Evolutionary conservation across 163 green algal species (phyloP).

Genomic region (Chlamydomonas reinhardtii): DNA sequence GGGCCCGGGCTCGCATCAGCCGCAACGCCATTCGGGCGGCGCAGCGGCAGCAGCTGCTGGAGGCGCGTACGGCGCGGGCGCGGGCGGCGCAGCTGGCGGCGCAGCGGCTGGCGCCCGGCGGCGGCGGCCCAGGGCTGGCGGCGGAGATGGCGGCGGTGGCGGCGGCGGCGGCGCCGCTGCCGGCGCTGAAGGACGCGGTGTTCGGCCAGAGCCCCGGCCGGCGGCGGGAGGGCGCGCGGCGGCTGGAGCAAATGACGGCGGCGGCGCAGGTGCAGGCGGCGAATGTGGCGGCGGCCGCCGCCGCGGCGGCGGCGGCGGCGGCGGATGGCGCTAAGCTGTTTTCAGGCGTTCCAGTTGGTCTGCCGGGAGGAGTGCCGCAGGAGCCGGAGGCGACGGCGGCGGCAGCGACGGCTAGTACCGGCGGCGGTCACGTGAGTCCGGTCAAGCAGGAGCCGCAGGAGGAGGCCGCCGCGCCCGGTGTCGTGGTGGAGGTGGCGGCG

Average conservation of each 20-base stretch:
- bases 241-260: constrained; percentile 8
- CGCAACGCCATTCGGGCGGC: constrained; percentile 19
- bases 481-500: not conserved
- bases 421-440: too few relatives aligned
- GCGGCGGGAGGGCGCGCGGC: constrained; percentile 2
- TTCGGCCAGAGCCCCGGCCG: not conserved
- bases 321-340: not conserved
- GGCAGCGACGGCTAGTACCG: not conserved
- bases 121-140: not conserved
- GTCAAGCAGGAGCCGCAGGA: not conserved
- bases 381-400: not conserved
- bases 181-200: constrained; percentile 1
- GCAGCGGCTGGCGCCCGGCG: constrained; percentile 13
- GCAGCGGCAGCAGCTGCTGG: constrained; percentile 44
- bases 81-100: constrained; percentile 46
- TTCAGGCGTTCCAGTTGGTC: not conserved
- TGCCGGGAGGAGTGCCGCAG: not conserved
- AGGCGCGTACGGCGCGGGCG: constrained; percentile 62
- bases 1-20: not conserved
- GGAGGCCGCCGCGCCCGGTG: not conserved
- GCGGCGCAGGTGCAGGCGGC: constrained; percentile 7
- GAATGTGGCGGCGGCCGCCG: not conserved
- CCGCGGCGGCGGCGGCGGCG: not conserved
- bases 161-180: constrained; percentile 7
- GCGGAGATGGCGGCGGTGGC: constrained; percentile 28